Evolutionary conservation across 306 rosid genomes (phyloP).

Genomic region (Prunus armeniaca): DNA sequence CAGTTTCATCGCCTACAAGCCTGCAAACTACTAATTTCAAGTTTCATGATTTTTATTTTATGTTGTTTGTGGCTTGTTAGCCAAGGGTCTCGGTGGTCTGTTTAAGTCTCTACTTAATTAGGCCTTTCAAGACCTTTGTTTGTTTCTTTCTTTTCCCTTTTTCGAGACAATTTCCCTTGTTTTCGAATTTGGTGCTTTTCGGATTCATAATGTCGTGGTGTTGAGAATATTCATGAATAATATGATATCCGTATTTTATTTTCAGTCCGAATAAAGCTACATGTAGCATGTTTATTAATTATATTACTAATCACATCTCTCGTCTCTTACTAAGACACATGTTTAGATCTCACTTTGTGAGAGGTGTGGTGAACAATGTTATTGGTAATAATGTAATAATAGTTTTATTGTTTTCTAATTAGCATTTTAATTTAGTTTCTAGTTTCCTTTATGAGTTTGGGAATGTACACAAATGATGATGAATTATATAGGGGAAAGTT

Average conservation of each 20-base stretch:
- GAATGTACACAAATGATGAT: too few species aligned
- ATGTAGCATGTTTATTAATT: not conserved
- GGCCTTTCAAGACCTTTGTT: not conserved
- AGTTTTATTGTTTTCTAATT: not conserved
- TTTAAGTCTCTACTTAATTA: not conserved
- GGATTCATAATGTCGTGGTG: not conserved
- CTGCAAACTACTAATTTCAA: not conserved
- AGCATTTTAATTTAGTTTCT: not conserved
- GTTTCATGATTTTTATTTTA: not conserved
- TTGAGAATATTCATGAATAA: slow-evolving; percentile 7
- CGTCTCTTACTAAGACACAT: not conserved
- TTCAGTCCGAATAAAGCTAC: not conserved
- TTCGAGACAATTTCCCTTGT: slow-evolving; percentile 8
- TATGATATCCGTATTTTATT: not conserved
- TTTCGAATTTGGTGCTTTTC: slow-evolving; percentile 9
- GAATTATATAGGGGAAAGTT: too few species aligned
- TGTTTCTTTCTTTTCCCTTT: not conserved
- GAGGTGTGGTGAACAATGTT: not conserved
- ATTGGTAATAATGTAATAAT: not conserved
- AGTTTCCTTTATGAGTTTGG: not conserved
- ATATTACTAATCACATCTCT: not conserved
- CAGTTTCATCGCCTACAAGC: slow-evolving; percentile 78
- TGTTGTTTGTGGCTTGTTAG: not conserved
- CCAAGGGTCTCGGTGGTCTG: not conserved
- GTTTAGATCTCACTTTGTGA: not conserved